A percentile compares a stretch with the other conserved stretches of the same genome.
Conservation (phyloP, 129 eudicot genomes). For the Centaurea solstitialis region DNA sequence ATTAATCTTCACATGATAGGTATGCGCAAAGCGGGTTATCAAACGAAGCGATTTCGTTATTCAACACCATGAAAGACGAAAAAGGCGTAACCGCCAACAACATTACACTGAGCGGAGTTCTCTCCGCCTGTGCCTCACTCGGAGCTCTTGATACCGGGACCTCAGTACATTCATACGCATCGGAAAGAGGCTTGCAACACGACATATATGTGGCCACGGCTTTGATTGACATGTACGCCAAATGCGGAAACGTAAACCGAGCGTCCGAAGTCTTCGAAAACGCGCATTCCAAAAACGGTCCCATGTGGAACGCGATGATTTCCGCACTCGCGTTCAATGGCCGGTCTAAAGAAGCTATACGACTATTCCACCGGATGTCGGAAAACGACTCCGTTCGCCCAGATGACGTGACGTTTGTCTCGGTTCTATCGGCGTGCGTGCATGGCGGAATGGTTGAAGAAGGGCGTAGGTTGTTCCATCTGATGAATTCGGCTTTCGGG, state of each 20-base stretch:
- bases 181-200: slow-evolving; percentile 44
- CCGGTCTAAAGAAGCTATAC: slow-evolving; percentile 56
- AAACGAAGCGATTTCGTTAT: slow-evolving; percentile 68
- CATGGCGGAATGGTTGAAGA: slow-evolving; percentile 78
- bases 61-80: slow-evolving; percentile 53
- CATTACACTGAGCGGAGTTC: slow-evolving; percentile 66
- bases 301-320: slow-evolving; percentile 81
- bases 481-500: slow-evolving; percentile 50
- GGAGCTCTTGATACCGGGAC: slow-evolving; percentile 79
- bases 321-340: slow-evolving; percentile 80
- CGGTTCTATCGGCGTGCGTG: slow-evolving; percentile 76
- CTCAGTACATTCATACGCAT: slow-evolving; percentile 59
- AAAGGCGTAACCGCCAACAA: slow-evolving; percentile 44
- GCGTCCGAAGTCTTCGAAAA: slow-evolving; percentile 52
- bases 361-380: slow-evolving; percentile 54
- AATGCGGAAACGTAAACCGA: slow-evolving; percentile 59
- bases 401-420: slow-evolving; percentile 67
- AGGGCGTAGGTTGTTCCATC: slow-evolving; percentile 56
- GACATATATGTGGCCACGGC: slow-evolving; percentile 73
- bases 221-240: slow-evolving; percentile 78
- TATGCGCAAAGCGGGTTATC: slow-evolving; percentile 81
- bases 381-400: slow-evolving; percentile 40
- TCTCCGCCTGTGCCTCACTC: slow-evolving; percentile 71
- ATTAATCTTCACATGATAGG: slow-evolving; percentile 28
- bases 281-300: slow-evolving; percentile 56